These are phyloP conservation scores for Cephalotrichum gorgonifer DNA, from an alignment of 2,329 filamentous ascomycete species.

Conservation along the genomic window DNA sequence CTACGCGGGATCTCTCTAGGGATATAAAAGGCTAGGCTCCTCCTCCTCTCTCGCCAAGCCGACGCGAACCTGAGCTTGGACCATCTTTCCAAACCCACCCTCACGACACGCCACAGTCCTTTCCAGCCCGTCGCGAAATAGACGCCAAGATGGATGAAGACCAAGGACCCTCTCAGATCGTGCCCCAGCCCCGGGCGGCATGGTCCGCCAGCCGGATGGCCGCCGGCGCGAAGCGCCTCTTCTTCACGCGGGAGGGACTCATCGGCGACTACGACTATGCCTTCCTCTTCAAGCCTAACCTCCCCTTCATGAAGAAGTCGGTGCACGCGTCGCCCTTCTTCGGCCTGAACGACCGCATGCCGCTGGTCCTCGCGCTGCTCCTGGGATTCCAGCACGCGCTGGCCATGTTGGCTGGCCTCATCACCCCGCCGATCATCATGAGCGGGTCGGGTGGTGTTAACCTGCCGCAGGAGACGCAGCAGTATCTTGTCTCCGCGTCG, in stretches of 20 bases:
- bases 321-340: constrained; percentile 63
- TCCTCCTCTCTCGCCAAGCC: too few species aligned
- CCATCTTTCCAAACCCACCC: not conserved
- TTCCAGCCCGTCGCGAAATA: not conserved
- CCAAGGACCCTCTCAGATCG: constrained; percentile 39
- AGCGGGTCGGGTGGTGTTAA: constrained; percentile 52
- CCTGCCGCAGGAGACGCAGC: constrained; percentile 46
- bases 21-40: too few species aligned
- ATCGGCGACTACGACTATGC: constrained; percentile 84
- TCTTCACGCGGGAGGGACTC: constrained; percentile 58
- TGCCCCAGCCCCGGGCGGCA: constrained; percentile 25
- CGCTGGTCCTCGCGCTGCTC: constrained; percentile 61
- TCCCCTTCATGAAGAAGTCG: constrained; percentile 68
- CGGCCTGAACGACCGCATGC: constrained; percentile 70
- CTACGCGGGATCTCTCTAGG: too few species aligned
- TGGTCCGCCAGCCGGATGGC: constrained; percentile 15
- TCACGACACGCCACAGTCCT: not conserved
- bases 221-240: constrained; percentile 21
- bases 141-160: constrained; percentile 41
- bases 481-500: constrained; percentile 71
- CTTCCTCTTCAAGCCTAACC: constrained; percentile 71
- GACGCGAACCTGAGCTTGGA: too few species aligned
- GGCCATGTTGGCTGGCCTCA: constrained; percentile 66
- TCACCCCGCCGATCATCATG: constrained; percentile 70
- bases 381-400: constrained; percentile 73